A percentile compares a stretch with the other conserved stretches of the same genome.
phyloP scores from a whole-genome alignment of 257 asterid species.

The Rubia yunnanensis region DNA sequence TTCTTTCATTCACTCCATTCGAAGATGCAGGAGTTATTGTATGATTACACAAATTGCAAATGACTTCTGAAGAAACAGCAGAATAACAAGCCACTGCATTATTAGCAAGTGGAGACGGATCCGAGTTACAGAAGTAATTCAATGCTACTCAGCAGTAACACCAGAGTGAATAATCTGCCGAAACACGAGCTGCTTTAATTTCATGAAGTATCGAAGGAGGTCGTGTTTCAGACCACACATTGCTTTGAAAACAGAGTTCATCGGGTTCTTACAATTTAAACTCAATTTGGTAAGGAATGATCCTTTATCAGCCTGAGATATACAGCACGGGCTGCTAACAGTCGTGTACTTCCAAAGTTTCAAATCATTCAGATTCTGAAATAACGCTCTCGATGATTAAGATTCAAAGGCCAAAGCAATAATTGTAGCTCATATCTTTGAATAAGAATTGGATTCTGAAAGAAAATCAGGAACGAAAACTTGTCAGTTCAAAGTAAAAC shows the following conservation, averaged over 20 bases:
- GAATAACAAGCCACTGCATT: not conserved
- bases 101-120: not conserved
- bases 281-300: not conserved
- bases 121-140: not conserved
- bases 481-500: not conserved
- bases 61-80: not conserved
- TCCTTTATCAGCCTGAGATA: not conserved
- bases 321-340: not conserved
- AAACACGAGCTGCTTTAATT: constrained; percentile 1
- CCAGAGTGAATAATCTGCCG: not conserved
- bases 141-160: not conserved
- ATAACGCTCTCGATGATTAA: not conserved
- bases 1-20: too few relatives aligned
- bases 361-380: not conserved
- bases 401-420: not conserved
- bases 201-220: not conserved
- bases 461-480: not conserved
- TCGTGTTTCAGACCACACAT: not conserved
- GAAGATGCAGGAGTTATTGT: too few relatives aligned
- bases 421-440: not conserved
- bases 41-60: not conserved
- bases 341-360: not conserved
- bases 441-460: not conserved
- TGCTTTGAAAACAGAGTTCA: not conserved
- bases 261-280: not conserved